A percentile compares a stretch with the other conserved stretches of the same genome.
Conservation (phyloP, 2,329 filamentous ascomycete genomes). For the Diplocarpon rosae region DNA sequence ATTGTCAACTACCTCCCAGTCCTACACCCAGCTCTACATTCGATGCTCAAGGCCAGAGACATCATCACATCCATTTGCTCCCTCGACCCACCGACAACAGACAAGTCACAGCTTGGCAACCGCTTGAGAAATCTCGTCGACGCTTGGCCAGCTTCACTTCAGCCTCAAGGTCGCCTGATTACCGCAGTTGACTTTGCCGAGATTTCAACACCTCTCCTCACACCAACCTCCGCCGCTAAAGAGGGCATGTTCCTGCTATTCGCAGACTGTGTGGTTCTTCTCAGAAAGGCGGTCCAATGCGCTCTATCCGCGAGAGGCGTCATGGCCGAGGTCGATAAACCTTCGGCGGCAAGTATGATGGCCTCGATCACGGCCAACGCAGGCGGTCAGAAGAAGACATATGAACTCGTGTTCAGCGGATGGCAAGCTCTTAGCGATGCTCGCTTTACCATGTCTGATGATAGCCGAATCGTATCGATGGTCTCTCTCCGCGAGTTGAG, state of each 20-base stretch:
- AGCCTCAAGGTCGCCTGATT: conserved; percentile 68
- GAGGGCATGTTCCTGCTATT: conserved; percentile 74
- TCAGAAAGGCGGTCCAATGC: conserved; percentile 57
- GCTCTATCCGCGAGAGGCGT: conserved; percentile 64
- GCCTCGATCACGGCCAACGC: conserved; percentile 53
- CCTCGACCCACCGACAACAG: conserved; percentile 62
- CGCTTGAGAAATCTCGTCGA: conserved; percentile 67
- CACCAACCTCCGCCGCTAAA: conserved; percentile 27
- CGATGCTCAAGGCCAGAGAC: conserved; percentile 79
- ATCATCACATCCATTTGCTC: conserved; percentile 95
- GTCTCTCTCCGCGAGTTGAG: conserved; percentile 51
- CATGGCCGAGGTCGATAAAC: conserved; percentile 75
- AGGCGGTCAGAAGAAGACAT: conserved; percentile 44
- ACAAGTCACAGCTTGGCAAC: conserved; percentile 63
- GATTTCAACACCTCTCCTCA: conserved; percentile 56
- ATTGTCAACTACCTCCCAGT: conserved; percentile 80
- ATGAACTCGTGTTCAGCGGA: conserved; percentile 66
- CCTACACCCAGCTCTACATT: conserved; percentile 72
- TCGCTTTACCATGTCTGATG: conserved; percentile 60
- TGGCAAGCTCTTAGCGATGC: conserved; percentile 60
- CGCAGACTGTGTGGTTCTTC: conserved; percentile 65
- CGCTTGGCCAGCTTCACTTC: conserved; percentile 62
- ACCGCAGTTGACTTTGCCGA: conserved; percentile 72
- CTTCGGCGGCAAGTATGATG: conserved; percentile 51
- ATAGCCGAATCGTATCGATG: conserved; percentile 57